Percentiles rank a stretch among this genome's conserved stretches.
These are phyloP conservation scores for Acacia crassicarpa DNA, from an alignment of 306 rosid genomes.

Conservation along the genomic window DNA sequence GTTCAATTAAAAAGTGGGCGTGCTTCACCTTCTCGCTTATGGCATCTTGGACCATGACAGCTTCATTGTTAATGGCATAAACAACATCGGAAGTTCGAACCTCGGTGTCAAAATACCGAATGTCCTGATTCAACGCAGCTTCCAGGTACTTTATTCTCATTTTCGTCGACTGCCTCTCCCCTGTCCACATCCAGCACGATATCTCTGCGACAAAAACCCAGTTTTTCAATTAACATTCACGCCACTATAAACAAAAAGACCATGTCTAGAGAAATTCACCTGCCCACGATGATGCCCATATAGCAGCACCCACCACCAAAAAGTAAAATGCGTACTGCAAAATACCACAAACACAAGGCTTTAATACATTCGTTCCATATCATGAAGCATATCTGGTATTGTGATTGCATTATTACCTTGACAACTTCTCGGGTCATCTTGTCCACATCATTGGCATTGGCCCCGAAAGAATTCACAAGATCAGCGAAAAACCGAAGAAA, in stretches of 20 bases:
- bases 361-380: constrained; percentile 17
- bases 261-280: constrained; percentile 44
- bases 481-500: constrained; percentile 96
- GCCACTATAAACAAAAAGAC: not conserved
- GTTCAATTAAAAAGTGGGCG: not conserved
- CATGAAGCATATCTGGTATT: not conserved
- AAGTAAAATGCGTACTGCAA: constrained; percentile 97
- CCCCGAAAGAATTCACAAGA: constrained; percentile 94
- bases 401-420: constrained; percentile 59
- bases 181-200: constrained; percentile 99
- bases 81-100: constrained; percentile 96
- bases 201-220: constrained; percentile 63
- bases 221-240: constrained; percentile 14
- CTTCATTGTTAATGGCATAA: constrained; percentile 84
- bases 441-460: constrained; percentile 76
- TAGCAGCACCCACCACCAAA: constrained; percentile 96
- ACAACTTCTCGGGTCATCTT: constrained; percentile 92
- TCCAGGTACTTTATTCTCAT: constrained; percentile 95
- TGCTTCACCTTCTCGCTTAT: constrained; percentile 89
- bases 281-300: constrained; percentile 99
- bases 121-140: constrained; percentile 89
- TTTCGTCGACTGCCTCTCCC: constrained; percentile 92
- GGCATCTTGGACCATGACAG: constrained; percentile 98
- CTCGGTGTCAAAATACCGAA: constrained; percentile 85
- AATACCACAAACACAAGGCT: constrained; percentile 3